phyloP scores from a whole-genome alignment of 2,329 filamentous ascomycete genomes.

The Macrophomina phaseolina region DNA sequence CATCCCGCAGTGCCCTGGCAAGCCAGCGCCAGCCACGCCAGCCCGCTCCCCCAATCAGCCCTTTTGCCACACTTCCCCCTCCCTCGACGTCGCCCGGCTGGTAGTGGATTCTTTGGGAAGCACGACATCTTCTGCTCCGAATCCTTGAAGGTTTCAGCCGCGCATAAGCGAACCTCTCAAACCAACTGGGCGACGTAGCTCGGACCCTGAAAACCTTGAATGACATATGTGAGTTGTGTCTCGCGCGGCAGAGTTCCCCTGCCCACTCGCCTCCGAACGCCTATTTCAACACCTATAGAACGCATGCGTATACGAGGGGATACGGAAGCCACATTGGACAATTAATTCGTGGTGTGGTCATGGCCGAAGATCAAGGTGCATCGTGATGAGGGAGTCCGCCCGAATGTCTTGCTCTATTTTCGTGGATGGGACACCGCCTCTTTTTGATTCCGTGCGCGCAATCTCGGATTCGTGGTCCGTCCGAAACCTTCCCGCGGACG shows the following conservation, averaged over 20 bases:
- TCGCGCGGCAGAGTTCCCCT: neutral
- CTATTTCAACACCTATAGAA: neutral
- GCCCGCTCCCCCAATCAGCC: neutral
- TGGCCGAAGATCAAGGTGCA: neutral
- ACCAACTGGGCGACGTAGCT: neutral
- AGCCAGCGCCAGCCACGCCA: neutral
- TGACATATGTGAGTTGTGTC: neutral
- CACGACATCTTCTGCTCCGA: conserved; percentile 6
- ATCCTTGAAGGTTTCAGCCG: conserved; percentile 8
- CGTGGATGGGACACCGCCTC: neutral
- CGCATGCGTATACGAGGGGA: neutral
- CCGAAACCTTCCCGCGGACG: neutral
- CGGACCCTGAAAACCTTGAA: conserved; percentile 6
- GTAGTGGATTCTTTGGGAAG: neutral
- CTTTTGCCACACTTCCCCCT: neutral
- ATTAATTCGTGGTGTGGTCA: neutral
- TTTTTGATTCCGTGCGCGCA: neutral
- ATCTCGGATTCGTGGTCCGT: neutral
- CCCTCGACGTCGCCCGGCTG: neutral
- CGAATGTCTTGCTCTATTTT: conserved; percentile 21
- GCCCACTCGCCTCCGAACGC: neutral
- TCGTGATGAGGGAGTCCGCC: neutral
- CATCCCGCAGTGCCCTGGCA: conserved; percentile 12
- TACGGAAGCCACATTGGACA: neutral
- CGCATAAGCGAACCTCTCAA: neutral